Evolutionary conservation across 805 yeast genomes (phyloP), one percentile per base, ranked within the genome.

Genomic region (Jamesozyma piceae): DNA sequence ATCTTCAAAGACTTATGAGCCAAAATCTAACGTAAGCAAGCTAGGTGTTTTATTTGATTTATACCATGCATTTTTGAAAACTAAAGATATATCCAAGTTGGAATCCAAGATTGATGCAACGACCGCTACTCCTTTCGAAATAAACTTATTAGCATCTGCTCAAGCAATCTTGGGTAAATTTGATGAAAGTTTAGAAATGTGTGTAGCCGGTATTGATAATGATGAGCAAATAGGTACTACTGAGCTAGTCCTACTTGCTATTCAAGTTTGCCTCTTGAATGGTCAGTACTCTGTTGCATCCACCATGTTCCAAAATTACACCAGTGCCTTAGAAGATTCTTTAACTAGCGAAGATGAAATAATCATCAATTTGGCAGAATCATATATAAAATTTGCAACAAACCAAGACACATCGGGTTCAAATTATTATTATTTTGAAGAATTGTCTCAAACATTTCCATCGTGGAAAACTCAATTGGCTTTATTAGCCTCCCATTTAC

Each of bases 281-380:
- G 57, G 65, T 18, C 67, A 69, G 38, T 63, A 68, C 43, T 66
- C 70, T 42, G 48, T 68, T 3, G 72, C 69, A 5, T 59, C 64
- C n/a, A 80, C 80, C 2, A 58, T 64, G 44, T 63, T 67, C 44
- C 73, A 71, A 35, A 64, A 78, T 24, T 56, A 56, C 47, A 57
- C 51, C 29, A 72, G 74, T 31, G 67, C 74, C 38, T 52, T 62
- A 24, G 74, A 74, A 57, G 73, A 79, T 29, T 30, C 40, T 11
- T 71, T 55, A 20, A 41, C 61, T 8, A 58, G 59, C 43, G 67
- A 80, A 51, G 96, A 88, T 64, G 82, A 78, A 50, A 74, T 89
- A 29, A 75, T 85, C 37, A 77, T 76, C 60, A 89, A 86, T 52
- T 72, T 87, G 27, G 76, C 87, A 26, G 95, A 86, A 60, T 78